Base-by-base conservation (phyloP, 805 yeast genomes). In the Vanderwaltozyma polyspora region DNA sequence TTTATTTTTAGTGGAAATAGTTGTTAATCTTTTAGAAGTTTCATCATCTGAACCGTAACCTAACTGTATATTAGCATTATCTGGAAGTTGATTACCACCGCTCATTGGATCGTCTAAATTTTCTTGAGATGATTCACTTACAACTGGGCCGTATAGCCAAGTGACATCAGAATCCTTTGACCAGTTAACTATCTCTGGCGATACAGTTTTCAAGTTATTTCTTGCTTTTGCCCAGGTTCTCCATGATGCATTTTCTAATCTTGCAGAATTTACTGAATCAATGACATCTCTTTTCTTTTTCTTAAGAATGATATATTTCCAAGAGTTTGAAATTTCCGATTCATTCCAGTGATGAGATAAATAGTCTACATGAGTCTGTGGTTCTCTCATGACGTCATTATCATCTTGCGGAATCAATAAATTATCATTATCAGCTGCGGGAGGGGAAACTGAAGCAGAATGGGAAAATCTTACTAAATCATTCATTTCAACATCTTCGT, bases 211-310 rank as follows among this genome's bases (percentile, higher is more conserved):
- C 34, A 80, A 63, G 37, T 81, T 73, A 44, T 78, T 74, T 52
- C 86, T 76, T 25, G 91, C 79, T 59, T 91, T 93, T 10, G 94
- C 86, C 98, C 97, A 91, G 4, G 96, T 91, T 57, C 98, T 72
- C 98, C 98, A 89, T 35, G 89, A 75, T 1, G 97, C 97, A 52
- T 82, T 82, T 53, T 82, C 94, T 34, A 82, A 63, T 38, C 94
- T 63, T 3, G 82, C 93, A 44, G 75, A 74, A 63, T 75, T 76
- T 26, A 95, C 94, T 40, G 83, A 80, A 51, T 83, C 89, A 41
- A 49, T 45, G 26, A 51, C 55, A 13, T 31, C 31, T 23, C 51
- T 49, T 43, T 53, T 56, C 38, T 82, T 82, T 30, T 94, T 72
- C 46, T 81, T 76, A 41, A 75, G 61, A 28, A 85, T 86, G 37